A percentile compares a stretch with the other conserved stretches of the same genome.
Conservation (phyloP, 139 green algal species). For the Chlorella sorokiniana region DNA sequence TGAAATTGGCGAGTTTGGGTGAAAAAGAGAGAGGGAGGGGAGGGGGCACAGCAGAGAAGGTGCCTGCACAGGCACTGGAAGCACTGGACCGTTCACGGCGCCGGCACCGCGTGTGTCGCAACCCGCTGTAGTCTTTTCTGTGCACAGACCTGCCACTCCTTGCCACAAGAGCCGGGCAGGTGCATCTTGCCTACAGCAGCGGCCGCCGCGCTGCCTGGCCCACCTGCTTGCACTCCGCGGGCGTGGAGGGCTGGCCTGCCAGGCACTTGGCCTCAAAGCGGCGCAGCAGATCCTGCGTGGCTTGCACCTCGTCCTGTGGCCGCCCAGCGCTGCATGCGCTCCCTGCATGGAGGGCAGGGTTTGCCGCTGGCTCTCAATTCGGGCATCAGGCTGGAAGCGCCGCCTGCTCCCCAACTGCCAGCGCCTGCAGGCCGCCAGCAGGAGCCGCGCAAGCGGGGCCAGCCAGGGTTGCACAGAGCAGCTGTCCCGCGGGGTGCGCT, state of each 20-base stretch:
- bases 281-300: slow-evolving; percentile 12
- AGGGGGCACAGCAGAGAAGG: too few relatives aligned
- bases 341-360: background rate
- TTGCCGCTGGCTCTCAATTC: background rate
- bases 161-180: background rate
- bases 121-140: too few relatives aligned
- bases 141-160: background rate
- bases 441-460: background rate
- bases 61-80: too few relatives aligned
- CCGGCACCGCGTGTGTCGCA: too few relatives aligned
- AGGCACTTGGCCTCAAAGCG: slow-evolving; percentile 27
- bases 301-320: background rate
- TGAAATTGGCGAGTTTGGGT: background rate
- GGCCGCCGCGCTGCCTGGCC: background rate
- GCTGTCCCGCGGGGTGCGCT: background rate
- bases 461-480: background rate
- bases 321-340: slow-evolving; percentile 6
- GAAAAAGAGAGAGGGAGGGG: background rate
- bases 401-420: background rate
- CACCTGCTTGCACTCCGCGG: slow-evolving; percentile 12
- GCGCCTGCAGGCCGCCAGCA: background rate
- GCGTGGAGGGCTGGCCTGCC: background rate
- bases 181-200: background rate
- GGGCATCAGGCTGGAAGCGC: background rate
- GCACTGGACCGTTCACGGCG: too few relatives aligned